Conservation (phyloP, 345 rosid species). For the Xanthoceras sorbifolium region DNA sequence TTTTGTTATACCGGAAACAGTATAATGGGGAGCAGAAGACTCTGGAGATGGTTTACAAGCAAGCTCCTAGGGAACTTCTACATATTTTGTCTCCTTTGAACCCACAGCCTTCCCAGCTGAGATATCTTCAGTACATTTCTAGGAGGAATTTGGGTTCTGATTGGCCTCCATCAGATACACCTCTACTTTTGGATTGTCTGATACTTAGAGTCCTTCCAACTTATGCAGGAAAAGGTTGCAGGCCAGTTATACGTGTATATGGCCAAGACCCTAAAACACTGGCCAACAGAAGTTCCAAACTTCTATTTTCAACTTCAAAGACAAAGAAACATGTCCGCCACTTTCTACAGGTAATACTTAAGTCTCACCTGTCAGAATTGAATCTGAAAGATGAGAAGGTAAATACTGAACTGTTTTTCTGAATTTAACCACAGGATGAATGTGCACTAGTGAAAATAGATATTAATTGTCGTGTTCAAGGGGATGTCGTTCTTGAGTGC, state of each 20-base stretch:
- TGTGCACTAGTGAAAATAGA: constrained; percentile 77
- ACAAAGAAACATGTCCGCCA: constrained; percentile 60
- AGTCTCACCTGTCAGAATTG: constrained; percentile 15
- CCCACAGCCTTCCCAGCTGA: constrained; percentile 90
- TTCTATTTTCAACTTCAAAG: constrained; percentile 74
- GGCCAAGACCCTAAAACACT: constrained; percentile 83
- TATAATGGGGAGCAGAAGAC: constrained; percentile 95
- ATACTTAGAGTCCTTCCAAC: constrained; percentile 84
- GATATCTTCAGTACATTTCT: constrained; percentile 97
- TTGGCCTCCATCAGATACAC: constrained; percentile 96
- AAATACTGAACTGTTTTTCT: constrained; percentile 26
- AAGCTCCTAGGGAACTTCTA: constrained; percentile 93
- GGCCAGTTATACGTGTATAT: constrained; percentile 82
- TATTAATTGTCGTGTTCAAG: constrained; percentile 80
- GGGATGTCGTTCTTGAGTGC: constrained; percentile 96
- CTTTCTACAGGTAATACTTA: constrained; percentile 60
- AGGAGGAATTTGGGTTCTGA: constrained; percentile 85
- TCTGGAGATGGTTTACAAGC: constrained; percentile 96
- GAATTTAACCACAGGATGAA: constrained; percentile 68
- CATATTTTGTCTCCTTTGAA: constrained; percentile 80
- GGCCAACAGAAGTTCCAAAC: constrained; percentile 81
- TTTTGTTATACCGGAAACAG: constrained; percentile 78
- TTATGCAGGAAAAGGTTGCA: constrained; percentile 75
- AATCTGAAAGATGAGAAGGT: constrained; percentile 19
- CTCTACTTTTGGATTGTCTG: constrained; percentile 81